phyloP scores from a whole-genome alignment of 2,329 filamentous ascomycete genomes.

The Penicillium sp. region DNA sequence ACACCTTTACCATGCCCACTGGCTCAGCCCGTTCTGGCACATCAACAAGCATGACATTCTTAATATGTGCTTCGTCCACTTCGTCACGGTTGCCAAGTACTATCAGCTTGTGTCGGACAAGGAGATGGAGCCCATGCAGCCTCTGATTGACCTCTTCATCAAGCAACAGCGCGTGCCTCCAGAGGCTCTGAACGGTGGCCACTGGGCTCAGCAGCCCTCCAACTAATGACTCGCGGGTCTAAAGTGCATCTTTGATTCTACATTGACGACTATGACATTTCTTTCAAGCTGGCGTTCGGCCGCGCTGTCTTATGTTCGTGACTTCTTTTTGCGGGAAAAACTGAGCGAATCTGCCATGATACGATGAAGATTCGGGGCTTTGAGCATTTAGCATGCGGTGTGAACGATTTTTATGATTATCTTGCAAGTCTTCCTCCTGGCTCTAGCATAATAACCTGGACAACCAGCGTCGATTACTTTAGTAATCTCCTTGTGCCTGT shows the following conservation, averaged over 20 bases:
- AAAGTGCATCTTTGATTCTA: conserved; percentile 11
- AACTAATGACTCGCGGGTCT: conserved; percentile 23
- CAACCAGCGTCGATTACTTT: not conserved
- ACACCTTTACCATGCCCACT: conserved; percentile 97
- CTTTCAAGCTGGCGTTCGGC: conserved; percentile 35
- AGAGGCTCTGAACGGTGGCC: conserved; percentile 47
- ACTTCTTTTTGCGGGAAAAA: conserved; percentile 16
- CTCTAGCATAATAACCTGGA: conserved; percentile 8
- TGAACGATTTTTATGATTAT: conserved; percentile 25
- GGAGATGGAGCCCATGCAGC: conserved; percentile 94
- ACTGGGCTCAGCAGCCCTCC: conserved; percentile 38
- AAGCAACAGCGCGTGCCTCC: conserved; percentile 80
- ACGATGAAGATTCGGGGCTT: conserved; percentile 21
- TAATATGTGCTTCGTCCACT: conserved; percentile 84
- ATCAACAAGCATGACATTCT: conserved; percentile 65
- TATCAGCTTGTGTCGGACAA: conserved; percentile 79
- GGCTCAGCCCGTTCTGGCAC: conserved; percentile 75
- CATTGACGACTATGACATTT: conserved; percentile 23
- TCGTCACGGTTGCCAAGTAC: conserved; percentile 71
- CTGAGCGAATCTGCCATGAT: conserved; percentile 20
- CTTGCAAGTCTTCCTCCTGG: conserved; percentile 15
- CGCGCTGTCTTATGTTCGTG: conserved; percentile 23
- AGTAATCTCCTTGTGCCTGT: too few relatives aligned
- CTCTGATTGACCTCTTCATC: conserved; percentile 84
- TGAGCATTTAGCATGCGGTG: conserved; percentile 36